Base-by-base conservation (phyloP, 2,329 filamentous ascomycete genomes). In the Aureobasidium namibiae region DNA sequence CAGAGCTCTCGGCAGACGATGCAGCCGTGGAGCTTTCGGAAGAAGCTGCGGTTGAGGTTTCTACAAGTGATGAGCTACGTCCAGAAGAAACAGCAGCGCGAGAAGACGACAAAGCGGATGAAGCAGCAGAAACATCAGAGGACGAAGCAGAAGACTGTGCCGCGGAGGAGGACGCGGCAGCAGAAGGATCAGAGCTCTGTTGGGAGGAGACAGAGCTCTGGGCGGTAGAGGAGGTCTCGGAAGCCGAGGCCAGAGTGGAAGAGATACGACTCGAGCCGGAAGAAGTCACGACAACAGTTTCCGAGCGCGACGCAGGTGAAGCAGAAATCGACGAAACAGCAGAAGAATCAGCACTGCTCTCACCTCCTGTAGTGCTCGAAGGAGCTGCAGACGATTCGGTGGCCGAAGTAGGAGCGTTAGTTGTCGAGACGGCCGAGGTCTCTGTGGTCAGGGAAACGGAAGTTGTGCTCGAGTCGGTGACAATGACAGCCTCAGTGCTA, bases 401-500 rank as follows among this genome's bases (percentile, higher is more conserved):
- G 26, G 61, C 23, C 13, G 61, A 36, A 50, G 56, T 31, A 34
- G 61, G 60, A 26, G 50, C 50, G 5, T 26, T 16, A 2, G 49
- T 52, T 11, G 34, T 52, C 49, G 54, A 34, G 11, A 31, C 24
- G 14, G 45, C 23, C 23, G 62, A 52, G 14, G 63, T 63, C 45
- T 65, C 61, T 13, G 66, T 66, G 21, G 64, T 63, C 26, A 64
- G 60, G 31, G 62, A 61, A 7, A 65, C 63, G 2, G 67, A 64
- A 14, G 66, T 66, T 14, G 68, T 68, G 38, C 63, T 63, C 3
- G 61, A 52, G 42, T 65, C 63, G n/a, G 66, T 66, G 21, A 69
- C 64, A 31, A 67, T 59, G 42, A 62, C 60, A 21, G 66, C 56
- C 21, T 60, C 58, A 4, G 66, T 66, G n/a, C 61, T 48, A 4